A percentile compares a stretch with the other conserved stretches of the same genome.
Conservation (phyloP, 768 basidiomycete genomes). For the Termitomyces bulborhizus region DNA sequence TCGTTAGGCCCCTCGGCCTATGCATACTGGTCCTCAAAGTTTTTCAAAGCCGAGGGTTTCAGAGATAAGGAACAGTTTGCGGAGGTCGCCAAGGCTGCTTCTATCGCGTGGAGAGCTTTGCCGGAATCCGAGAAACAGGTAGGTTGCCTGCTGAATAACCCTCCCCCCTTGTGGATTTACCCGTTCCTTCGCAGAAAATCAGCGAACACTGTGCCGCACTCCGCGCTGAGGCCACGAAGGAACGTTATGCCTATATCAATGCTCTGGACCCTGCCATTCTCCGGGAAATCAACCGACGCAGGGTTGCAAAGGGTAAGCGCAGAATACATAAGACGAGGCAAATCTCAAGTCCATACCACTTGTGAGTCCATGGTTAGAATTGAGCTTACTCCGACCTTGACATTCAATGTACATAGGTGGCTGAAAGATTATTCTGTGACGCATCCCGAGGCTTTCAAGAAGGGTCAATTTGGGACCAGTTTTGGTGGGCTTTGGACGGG, state of each 20-base stretch:
- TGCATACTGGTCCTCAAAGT: neutral
- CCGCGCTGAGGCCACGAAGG: conserved; percentile 15
- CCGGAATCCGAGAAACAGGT: conserved; percentile 30
- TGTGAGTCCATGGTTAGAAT: neutral
- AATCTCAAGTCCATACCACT: neutral
- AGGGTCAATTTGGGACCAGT: too few species aligned
- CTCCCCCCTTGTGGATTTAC: neutral
- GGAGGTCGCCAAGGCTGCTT: neutral
- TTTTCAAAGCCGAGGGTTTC: neutral
- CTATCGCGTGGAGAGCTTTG: conserved; percentile 24
- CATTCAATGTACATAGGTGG: neutral
- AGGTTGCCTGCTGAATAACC: neutral
- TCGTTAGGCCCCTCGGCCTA: neutral
- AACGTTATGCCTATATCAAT: conserved; percentile 22
- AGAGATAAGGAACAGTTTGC: neutral
- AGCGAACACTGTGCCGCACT: neutral
- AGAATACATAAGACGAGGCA: conserved; percentile 3
- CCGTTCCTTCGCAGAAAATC: conserved; percentile 17
- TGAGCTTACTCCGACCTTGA: neutral
- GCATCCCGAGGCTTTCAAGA: neutral
- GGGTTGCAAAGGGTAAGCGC: conserved; percentile 19
- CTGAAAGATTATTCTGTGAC: neutral
- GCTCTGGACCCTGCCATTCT: conserved; percentile 14
- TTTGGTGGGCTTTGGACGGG: neutral
- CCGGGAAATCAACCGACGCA: conserved; percentile 25